These are phyloP conservation scores for Guillardia theta DNA, from an alignment of 78 protist species.

Conservation along the genomic window DNA sequence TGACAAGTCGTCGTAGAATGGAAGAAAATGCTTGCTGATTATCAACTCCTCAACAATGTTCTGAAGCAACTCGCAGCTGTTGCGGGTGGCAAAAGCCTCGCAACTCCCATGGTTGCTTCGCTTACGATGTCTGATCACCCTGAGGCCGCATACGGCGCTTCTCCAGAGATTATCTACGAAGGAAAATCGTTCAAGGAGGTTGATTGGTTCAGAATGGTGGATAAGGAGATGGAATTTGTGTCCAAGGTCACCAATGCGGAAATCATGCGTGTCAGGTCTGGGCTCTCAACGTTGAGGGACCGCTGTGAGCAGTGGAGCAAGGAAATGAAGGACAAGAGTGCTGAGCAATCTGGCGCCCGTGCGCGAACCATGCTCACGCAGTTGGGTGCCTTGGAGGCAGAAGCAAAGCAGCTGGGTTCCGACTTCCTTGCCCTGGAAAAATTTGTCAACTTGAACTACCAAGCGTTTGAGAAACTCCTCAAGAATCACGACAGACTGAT, in stretches of 20 bases:
- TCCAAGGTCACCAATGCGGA: not conserved
- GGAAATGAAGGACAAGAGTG: not conserved
- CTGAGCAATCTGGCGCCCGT: not conserved
- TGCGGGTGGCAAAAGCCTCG: too few relatives aligned
- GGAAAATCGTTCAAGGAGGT: not conserved
- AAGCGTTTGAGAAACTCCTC: constrained; percentile 11
- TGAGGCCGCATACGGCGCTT: not conserved
- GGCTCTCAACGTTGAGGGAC: not conserved
- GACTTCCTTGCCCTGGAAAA: not conserved
- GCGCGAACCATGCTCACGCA: not conserved
- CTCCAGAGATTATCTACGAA: constrained; percentile 12
- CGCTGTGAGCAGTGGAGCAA: not conserved
- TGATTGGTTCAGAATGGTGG: not conserved
- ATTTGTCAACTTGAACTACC: constrained; percentile 4
- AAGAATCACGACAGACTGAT: not conserved
- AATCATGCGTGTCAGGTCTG: not conserved
- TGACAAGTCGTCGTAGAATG: too few relatives aligned
- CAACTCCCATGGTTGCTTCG: not conserved
- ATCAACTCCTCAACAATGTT: not conserved
- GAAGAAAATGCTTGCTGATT: not conserved
- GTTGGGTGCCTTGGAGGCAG: not conserved
- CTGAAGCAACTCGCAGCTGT: not conserved
- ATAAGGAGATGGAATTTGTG: not conserved
- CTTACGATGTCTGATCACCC: not conserved
- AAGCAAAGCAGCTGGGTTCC: not conserved